Evolutionary conservation across 768 basidiomycete species (phyloP), one percentile per base, ranked within the genome.

Genomic region (Gymnopilus junonius): DNA sequence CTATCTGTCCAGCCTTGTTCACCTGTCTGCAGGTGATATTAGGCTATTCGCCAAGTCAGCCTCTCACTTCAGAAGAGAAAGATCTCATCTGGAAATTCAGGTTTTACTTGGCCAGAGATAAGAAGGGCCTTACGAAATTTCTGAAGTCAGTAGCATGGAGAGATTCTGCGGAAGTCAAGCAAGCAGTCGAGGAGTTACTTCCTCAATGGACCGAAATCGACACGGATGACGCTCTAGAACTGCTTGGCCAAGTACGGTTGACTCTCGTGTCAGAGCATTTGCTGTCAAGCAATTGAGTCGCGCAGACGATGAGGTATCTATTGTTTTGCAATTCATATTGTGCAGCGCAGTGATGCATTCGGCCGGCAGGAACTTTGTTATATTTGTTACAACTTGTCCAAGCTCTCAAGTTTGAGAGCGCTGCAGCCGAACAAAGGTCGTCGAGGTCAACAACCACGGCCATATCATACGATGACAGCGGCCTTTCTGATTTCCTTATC

Each of bases 81-180:
- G 97, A 99, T 68, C 80, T 96, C 42, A 89, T 99, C 39, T 99
- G 97, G 97, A 96, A 97, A 74, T 99, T 97, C 83, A 87, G 97
- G n/a, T 99, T 98, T 78, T 99, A 97, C 67, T 88, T 99, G 11
- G 87, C 90, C 2, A 82, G 95, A 34, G 94, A 96, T 74, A 96
- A 94, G 76, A 89, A 93, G 10, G 95, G 96, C 2, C 83, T 99
- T 40, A 99, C 97, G 34, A 99, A 99, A 74, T 99, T 99, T 77
- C 83, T 99, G 57, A 98, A 94, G 75, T 95, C 94, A 31, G 97
- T 99, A 37, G 95, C 96, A 20, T 99, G 97, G 97, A 84, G 95
- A 39, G 97, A 99, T 74, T 87, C 92, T 0, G 91, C 92, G 10
- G 97, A 99, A 77, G 95, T 97, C 25, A 97, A 96, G 72, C 97